Base-by-base conservation (phyloP, 345 rosid species). In the Syzygium grande region DNA sequence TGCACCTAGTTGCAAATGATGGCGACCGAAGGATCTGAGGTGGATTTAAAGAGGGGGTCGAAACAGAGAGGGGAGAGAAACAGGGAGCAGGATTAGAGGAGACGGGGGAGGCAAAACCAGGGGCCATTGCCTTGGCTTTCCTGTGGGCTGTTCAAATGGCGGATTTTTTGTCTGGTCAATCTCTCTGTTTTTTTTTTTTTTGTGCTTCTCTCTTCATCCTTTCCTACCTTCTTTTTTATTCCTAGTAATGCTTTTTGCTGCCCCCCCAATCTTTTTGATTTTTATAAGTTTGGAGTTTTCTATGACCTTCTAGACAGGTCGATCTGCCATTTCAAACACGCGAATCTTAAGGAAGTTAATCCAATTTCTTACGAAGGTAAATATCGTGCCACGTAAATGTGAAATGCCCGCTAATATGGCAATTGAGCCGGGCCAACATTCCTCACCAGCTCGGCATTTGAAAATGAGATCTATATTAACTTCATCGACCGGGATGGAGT, bases 61-160 rank as follows among this genome's bases (percentile, higher is more conserved):
- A 68, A 9, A 34, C 79, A 9, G 54, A 58, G n/a, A 59, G 65
- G 65, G 27, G 58, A 54, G 30, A 59, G 83, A 73, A 19, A 6
- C 49, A 19, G 83, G 54, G 90, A 89, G 88, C 89, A 91, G 90
- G 87, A 80, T 52, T 85, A 27, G 7, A 54, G 90, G 49, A 9
- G 46, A 43, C 46, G 46, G 46, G 88, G 54, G 88, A 87, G 61
- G 58, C 88, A 94, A 95, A 94, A 95, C 98, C 98, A 94, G 95
- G 98, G 95, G 98, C 98, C 95, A 87, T 93, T 51, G 77, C 89
- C 87, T 52, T 55, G 52, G 84, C 30, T 90, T 88, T 89, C 90
- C 94, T 23, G 88, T 95, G 98, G 96, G 98, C 96, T 92, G 87
- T 90, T 92, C 90, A 86, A 87, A 90, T 91, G 87, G 92, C 92